Evolutionary conservation across 345 rosid species (phyloP).

Genomic region (Citrus medica): DNA sequence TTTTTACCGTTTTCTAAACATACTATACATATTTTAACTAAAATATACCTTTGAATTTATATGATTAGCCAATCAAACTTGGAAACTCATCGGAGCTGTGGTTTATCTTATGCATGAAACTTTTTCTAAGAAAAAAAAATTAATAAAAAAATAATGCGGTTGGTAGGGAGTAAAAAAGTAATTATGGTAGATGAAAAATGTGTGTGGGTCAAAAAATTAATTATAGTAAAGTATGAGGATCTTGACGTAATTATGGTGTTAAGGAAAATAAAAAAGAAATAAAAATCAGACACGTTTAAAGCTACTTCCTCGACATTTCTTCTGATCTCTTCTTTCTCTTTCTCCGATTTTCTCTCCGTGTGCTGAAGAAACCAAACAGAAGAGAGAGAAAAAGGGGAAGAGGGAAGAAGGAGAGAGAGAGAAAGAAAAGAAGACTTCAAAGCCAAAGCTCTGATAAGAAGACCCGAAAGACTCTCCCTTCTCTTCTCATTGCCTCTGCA

Average conservation of each 20-base stretch:
- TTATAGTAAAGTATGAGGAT: background rate
- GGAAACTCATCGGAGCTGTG: too few species aligned
- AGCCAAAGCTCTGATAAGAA: background rate
- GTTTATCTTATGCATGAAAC: too few species aligned
- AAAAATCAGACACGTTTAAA: conserved; percentile 23
- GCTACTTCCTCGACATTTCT: conserved; percentile 19
- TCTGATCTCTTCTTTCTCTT: conserved; percentile 10
- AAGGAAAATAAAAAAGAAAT: too few species aligned
- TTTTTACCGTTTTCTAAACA: too few species aligned
- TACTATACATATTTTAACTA: too few species aligned
- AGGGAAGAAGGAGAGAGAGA: background rate
- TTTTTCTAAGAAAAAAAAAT: too few species aligned
- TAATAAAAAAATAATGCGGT: too few species aligned
- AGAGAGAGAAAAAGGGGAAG: conserved; percentile 1
- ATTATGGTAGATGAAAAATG: too few species aligned
- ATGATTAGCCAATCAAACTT: too few species aligned
- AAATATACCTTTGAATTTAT: too few species aligned
- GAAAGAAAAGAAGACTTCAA: background rate
- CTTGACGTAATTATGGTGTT: background rate
- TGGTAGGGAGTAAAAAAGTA: background rate
- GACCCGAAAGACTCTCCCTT: background rate
- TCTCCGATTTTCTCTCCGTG: conserved; percentile 10
- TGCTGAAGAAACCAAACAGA: background rate
- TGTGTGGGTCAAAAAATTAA: rapidly evolving
- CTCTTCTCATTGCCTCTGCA: background rate